Evolutionary conservation across 352 stramenopile species (phyloP).

Genomic region (Phytophthora ohioensis): DNA sequence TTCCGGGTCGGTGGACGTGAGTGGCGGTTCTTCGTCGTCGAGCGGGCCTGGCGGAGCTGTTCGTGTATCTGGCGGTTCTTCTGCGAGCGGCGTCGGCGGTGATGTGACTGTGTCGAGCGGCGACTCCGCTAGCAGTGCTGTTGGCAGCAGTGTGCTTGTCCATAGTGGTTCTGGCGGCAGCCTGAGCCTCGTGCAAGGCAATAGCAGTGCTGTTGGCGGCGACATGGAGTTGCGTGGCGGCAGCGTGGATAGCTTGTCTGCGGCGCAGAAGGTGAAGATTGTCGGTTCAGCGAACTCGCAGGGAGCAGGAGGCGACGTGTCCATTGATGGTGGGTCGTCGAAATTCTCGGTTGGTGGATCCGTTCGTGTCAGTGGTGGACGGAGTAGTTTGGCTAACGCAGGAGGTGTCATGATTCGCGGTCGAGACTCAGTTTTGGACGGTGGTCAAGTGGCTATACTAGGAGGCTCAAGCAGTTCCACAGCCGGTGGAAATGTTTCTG

Average conservation of each 20-base stretch:
- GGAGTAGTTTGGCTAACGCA: slow-evolving; percentile 6
- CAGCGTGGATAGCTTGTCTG: slow-evolving; percentile 16
- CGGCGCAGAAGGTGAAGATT: slow-evolving; percentile 32
- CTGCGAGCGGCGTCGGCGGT: slow-evolving; percentile 28
- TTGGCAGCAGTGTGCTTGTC: slow-evolving; percentile 25
- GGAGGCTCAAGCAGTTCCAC: slow-evolving; percentile 15
- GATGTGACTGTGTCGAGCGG: slow-evolving; percentile 38
- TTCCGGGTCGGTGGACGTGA: slow-evolving; percentile 22
- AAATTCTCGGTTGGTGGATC: slow-evolving; percentile 12
- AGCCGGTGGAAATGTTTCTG: slow-evolving; percentile 18
- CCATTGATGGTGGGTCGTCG: slow-evolving; percentile 32
- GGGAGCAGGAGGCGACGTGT: slow-evolving; percentile 35
- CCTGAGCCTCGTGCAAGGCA: slow-evolving; percentile 32
- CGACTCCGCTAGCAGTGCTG: slow-evolving; percentile 7
- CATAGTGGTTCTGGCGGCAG: slow-evolving; percentile 33
- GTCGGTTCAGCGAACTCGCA: slow-evolving; percentile 31
- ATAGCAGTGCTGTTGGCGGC: slow-evolving; percentile 26
- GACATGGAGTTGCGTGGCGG: slow-evolving; percentile 33
- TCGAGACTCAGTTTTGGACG: slow-evolving; percentile 17
- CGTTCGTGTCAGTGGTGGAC: slow-evolving; percentile 22
- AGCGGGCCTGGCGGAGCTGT: slow-evolving; percentile 25
- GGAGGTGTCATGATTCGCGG: slow-evolving; percentile 14
- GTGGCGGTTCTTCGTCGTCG: slow-evolving; percentile 28
- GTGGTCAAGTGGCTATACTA: slow-evolving; percentile 1
- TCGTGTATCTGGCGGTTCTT: slow-evolving; percentile 30